Evolutionary conservation across 352 stramenopile genomes (phyloP).

Genomic region (Globisporangium uncinulatum): DNA sequence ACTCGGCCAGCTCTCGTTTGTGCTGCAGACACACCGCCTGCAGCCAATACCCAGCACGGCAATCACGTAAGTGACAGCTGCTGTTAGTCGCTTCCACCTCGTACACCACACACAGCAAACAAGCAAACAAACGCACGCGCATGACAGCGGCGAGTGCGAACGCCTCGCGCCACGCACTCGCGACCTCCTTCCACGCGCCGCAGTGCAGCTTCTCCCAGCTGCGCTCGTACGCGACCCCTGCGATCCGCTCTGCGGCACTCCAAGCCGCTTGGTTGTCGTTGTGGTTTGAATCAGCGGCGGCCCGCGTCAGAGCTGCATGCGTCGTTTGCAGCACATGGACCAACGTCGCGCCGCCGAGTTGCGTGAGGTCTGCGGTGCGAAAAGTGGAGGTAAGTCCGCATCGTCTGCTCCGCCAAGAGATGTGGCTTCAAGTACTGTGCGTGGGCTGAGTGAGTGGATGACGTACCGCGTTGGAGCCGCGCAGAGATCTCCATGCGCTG

Average conservation of each 20-base stretch:
- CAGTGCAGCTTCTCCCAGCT: conserved; percentile 75
- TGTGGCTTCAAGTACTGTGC: not conserved
- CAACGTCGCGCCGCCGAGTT: conserved; percentile 36
- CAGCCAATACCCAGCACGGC: not conserved
- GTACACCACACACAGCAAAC: not conserved
- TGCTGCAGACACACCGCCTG: conserved; percentile 30
- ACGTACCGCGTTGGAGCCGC: not conserved
- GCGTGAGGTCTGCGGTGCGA: conserved; percentile 28
- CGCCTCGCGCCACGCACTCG: conserved; percentile 44
- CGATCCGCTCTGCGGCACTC: conserved; percentile 6
- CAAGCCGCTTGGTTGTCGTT: not conserved
- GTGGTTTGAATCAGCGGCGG: too few relatives aligned
- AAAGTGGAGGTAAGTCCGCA: not conserved
- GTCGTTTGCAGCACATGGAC: conserved; percentile 29
- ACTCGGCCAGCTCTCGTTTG: conserved; percentile 19
- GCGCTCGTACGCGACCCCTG: conserved; percentile 40
- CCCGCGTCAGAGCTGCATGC: not conserved
- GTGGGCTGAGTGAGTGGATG: not conserved
- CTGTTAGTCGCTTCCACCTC: not conserved
- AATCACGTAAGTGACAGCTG: not conserved
- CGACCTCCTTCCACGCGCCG: conserved; percentile 61
- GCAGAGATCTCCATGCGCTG: not conserved
- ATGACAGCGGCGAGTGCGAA: conserved; percentile 55
- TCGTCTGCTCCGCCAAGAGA: not conserved
- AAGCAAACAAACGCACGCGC: conserved; percentile 20